Base-by-base conservation (phyloP, 768 basidiomycete genomes). In the Tulasnella sp. region DNA sequence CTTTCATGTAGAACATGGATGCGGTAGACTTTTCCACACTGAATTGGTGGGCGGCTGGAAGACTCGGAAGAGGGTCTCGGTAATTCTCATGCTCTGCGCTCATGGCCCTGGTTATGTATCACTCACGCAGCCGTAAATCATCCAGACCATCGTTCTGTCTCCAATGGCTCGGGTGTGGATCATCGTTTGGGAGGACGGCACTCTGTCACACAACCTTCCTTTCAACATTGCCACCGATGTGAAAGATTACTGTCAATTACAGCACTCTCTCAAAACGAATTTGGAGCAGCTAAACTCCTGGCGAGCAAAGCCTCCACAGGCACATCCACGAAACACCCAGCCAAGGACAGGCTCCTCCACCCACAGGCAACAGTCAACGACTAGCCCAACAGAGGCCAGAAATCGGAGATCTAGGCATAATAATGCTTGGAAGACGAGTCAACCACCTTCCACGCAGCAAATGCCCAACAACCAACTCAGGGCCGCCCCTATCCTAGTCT, bases 121-220 rank as follows among this genome's bases (percentile, higher is more conserved):
- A 1, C 13, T 42, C 7, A 42, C 42, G 42, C 3, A 7, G 9
- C 9, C 1, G 42, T 15, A 1, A 7, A 10, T 9, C 10, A 15
- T 2, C 1, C 7, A 46, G 70, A 39, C 42, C 42, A 40, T 40
- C 10, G 70, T 40, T 40, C 35, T 72, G 1, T 39, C 70, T 0
- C 70, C 70, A 0, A 39, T 72, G 15, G 42, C 37, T 29, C 70
- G 70, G 1, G 37, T 40, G 9, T 72, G 70, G 70, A 39, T 72
- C 70, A 72, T 72, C 18, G 70, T 72, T 29, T 72, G 37, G 70
- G 70, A 46, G 7, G 70, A 72, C 37, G 70, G 70, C n/a, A 6
- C 70, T 1, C 39, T 72, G 4, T 39, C 37, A 0, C 42, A 72
- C 11, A 72, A 46, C 70, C 70, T 72, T 46, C 70, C 70, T 1